Evolutionary conservation across 192 early-diverging fungal species (phyloP).

Genomic region (Spizellomyces sp.): DNA sequence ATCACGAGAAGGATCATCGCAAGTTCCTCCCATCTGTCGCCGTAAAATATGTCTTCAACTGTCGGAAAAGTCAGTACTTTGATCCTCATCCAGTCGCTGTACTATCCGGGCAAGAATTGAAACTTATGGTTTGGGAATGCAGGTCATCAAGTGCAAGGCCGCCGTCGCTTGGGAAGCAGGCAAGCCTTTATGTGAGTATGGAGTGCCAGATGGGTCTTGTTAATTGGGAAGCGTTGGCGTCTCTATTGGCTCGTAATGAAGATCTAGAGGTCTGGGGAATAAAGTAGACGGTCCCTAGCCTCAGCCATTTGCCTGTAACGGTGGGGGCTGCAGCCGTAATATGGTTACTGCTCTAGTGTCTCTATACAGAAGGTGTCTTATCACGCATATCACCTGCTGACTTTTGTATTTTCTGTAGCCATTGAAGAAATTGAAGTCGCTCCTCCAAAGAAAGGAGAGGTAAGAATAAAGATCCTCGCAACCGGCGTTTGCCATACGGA

Average conservation of each 20-base stretch:
- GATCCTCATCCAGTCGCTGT: too few species aligned
- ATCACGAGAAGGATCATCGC: too few species aligned
- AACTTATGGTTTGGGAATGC: neutral
- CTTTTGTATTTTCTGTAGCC: constrained; percentile 46
- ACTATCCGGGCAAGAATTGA: too few species aligned
- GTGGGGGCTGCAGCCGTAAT: neutral
- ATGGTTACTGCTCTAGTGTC: neutral
- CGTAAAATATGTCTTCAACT: too few species aligned
- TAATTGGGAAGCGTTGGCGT: neutral
- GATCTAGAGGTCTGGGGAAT: neutral
- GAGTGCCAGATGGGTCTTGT: neutral
- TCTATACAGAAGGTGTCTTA: neutral
- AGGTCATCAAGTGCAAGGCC: constrained; percentile 72
- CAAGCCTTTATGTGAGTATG: constrained; percentile 85
- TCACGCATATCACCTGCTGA: neutral
- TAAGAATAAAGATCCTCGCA: constrained; percentile 89
- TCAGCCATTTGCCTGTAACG: neutral
- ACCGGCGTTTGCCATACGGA: constrained; percentile 93
- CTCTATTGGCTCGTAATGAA: too few species aligned
- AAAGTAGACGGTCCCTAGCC: neutral
- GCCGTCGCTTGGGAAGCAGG: constrained; percentile 94
- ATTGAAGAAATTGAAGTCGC: constrained; percentile 95
- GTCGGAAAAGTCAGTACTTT: too few species aligned
- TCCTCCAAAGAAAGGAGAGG: constrained; percentile 88
- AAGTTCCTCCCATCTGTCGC: too few species aligned